Percentiles rank a stretch among this genome's conserved stretches.
Evolutionary conservation across 805 yeast species (phyloP).

Genomic region (Komagataella populi): DNA sequence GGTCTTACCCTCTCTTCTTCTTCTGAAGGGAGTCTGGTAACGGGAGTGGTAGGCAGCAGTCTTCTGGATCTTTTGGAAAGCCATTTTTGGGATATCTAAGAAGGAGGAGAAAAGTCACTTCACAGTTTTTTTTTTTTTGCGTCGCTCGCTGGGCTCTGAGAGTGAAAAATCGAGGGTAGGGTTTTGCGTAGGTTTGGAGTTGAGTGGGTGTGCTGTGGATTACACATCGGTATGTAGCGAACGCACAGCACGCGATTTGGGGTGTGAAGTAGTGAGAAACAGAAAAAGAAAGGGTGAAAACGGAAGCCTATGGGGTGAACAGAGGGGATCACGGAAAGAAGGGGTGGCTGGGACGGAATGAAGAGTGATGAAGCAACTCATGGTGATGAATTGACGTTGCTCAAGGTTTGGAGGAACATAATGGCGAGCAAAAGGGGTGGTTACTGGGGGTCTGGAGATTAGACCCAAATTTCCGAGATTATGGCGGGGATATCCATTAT

Average conservation of each 20-base stretch:
- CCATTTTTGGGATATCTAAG: slow-evolving; percentile 37
- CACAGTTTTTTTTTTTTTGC: not conserved
- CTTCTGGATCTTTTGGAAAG: slow-evolving; percentile 61
- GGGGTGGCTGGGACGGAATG: not conserved
- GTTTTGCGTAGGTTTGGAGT: not conserved
- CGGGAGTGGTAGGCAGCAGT: slow-evolving; percentile 95
- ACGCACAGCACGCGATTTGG: not conserved
- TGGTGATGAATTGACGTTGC: not conserved
- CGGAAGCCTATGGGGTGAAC: not conserved
- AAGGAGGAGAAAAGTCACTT: slow-evolving; percentile 3
- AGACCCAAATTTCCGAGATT: not conserved
- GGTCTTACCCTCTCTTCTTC: slow-evolving; percentile 99
- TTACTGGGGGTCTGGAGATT: not conserved
- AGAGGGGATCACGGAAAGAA: not conserved
- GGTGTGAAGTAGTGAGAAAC: not conserved
- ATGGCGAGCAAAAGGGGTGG: not conserved
- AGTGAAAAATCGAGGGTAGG: not conserved
- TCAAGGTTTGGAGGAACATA: not conserved
- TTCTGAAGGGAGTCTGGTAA: slow-evolving; percentile 99
- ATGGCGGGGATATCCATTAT: not conserved
- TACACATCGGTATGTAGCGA: not conserved
- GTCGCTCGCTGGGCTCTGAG: not conserved
- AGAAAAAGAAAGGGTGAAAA: not conserved
- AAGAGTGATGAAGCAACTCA: too few species aligned
- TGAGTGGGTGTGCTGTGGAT: not conserved